Conservation (phyloP, 768 basidiomycete genomes). For the Boletus bicolor region DNA sequence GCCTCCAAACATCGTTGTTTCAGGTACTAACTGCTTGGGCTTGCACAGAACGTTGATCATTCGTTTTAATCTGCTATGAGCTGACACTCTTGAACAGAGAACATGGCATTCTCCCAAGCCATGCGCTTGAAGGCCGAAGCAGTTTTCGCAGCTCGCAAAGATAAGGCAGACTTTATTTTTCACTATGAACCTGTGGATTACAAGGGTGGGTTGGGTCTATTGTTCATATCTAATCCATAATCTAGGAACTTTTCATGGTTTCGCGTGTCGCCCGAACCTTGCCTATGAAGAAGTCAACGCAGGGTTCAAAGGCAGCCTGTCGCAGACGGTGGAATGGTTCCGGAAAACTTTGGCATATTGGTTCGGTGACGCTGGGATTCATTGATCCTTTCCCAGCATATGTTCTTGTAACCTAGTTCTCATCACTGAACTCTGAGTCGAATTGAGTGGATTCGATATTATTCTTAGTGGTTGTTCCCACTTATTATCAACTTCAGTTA, state of each 20-base stretch:
- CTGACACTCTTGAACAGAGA: slow-evolving; percentile 28
- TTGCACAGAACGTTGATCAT: slow-evolving; percentile 35
- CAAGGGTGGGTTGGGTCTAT: slow-evolving; percentile 24
- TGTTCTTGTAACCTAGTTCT: not conserved
- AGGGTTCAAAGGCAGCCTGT: slow-evolving; percentile 42
- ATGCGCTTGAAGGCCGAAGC: slow-evolving; percentile 30
- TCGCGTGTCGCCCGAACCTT: slow-evolving; percentile 46
- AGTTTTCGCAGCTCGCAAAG: slow-evolving; percentile 30
- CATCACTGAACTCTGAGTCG: not conserved
- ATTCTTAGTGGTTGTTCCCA: not conserved
- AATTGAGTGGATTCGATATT: not conserved
- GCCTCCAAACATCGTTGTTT: not conserved
- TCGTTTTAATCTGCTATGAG: not conserved
- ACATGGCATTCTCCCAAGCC: slow-evolving; percentile 25
- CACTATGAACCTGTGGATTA: slow-evolving; percentile 38
- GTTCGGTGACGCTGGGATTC: not conserved
- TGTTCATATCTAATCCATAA: not conserved
- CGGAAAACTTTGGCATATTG: slow-evolving; percentile 31
- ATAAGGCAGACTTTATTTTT: slow-evolving; percentile 21
- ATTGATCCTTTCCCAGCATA: not conserved
- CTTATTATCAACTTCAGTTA: not conserved
- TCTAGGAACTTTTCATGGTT: slow-evolving; percentile 46
- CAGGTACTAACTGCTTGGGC: slow-evolving; percentile 33
- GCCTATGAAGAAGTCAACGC: slow-evolving; percentile 40
- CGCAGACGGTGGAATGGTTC: slow-evolving; percentile 43